A percentile compares a stretch with the other conserved stretches of the same genome.
Conservation (phyloP, 2,329 filamentous ascomycete species). For the Thelonectria rubi region DNA sequence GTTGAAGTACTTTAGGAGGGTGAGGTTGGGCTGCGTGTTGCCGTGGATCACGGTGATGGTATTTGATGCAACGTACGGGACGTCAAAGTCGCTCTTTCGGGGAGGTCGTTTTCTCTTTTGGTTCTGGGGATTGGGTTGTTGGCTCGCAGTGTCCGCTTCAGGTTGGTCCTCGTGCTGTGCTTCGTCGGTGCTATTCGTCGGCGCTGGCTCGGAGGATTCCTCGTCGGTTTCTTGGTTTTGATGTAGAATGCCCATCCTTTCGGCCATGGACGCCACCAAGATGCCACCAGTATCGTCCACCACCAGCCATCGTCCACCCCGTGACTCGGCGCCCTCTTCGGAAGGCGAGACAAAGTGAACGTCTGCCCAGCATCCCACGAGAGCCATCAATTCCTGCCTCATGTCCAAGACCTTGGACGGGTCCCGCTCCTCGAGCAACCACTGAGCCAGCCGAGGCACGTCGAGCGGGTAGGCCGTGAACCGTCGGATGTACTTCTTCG, state of each 20-base stretch:
- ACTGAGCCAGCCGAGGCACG: constrained; percentile 77
- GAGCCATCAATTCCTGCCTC: constrained; percentile 81
- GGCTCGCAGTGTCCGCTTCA: constrained; percentile 16
- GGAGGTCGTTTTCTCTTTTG: constrained; percentile 41
- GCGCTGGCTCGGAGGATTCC: constrained; percentile 9
- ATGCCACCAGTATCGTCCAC: constrained; percentile 89
- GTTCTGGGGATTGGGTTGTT: constrained; percentile 26
- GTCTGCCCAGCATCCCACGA: constrained; percentile 90
- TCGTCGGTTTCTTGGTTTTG: constrained; percentile 43
- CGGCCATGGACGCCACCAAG: constrained; percentile 83
- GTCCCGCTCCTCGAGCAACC: constrained; percentile 83
- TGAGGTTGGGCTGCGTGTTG: constrained; percentile 87
- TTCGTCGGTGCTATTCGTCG: constrained; percentile 15
- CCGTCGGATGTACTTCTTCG: constrained; percentile 88
- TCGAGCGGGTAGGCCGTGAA: constrained; percentile 89
- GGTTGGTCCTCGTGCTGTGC: constrained; percentile 20
- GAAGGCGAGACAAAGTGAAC: constrained; percentile 68
- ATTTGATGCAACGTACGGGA: constrained; percentile 75
- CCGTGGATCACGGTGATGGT: constrained; percentile 83
- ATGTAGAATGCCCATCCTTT: constrained; percentile 86
- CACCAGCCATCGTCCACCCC: constrained; percentile 73
- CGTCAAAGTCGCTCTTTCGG: constrained; percentile 62
- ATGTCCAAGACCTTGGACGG: constrained; percentile 84
- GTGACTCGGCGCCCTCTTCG: constrained; percentile 39
- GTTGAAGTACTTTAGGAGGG: constrained; percentile 87